phyloP scores from a whole-genome alignment of 2,329 filamentous ascomycete genomes.

The Tolypocladium ovalisporum region DNA sequence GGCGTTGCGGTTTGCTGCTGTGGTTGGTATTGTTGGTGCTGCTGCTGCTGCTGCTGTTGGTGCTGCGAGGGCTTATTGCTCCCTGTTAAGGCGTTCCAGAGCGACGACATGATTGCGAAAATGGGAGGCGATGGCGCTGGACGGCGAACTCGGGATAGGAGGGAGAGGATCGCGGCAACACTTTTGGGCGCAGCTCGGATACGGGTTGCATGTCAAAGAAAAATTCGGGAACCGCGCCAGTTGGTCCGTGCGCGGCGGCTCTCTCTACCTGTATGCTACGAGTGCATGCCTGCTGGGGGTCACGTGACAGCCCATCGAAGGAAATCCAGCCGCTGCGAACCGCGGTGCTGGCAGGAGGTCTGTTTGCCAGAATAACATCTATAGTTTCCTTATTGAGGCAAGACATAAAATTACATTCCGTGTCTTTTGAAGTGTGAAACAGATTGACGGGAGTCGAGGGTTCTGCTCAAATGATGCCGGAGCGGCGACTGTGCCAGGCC shows the following conservation, averaged over 20 bases:
- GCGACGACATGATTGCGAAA: constrained; percentile 36
- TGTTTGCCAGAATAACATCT: background rate
- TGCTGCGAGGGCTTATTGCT: constrained; percentile 38
- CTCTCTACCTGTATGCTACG: no score
- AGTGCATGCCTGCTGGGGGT: background rate
- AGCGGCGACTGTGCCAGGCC: background rate
- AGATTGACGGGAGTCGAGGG: background rate
- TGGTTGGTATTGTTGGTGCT: constrained; percentile 11
- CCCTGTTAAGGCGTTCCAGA: constrained; percentile 53
- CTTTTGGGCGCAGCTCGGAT: background rate
- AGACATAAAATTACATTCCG: background rate
- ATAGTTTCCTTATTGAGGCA: background rate
- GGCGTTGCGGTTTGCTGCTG: no score
- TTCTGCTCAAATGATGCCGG: background rate
- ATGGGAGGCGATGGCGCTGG: constrained; percentile 3
- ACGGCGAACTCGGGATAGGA: constrained; percentile 4
- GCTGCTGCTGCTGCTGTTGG: constrained; percentile 24
- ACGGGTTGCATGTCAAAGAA: constrained; percentile 8
- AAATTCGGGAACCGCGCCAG: constrained; percentile 16
- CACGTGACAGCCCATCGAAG: constrained; percentile 2
- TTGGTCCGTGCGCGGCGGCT: constrained; percentile 12
- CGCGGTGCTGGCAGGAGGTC: background rate
- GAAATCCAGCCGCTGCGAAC: background rate
- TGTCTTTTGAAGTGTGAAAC: background rate
- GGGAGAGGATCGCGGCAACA: constrained; percentile 1